A percentile compares a stretch with the other conserved stretches of the same genome.
Conservation (phyloP, 306 rosid genomes). For the Acacia acuminata region DNA sequence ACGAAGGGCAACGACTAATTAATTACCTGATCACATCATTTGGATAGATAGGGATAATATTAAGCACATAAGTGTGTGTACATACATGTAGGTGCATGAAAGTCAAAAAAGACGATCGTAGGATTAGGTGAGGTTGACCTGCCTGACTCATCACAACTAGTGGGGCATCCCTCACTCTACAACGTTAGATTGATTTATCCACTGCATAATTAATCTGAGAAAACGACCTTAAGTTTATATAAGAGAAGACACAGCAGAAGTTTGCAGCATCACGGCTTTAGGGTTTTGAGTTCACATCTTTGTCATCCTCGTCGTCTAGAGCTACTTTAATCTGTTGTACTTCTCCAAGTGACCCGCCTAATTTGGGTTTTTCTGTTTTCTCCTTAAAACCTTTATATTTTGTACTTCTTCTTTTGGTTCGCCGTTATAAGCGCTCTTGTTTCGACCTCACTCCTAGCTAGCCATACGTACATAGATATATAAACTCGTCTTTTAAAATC, state of each 20-base stretch:
- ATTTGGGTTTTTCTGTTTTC: slow-evolving; percentile 28
- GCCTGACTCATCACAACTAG: slow-evolving; percentile 3
- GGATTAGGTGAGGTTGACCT: slow-evolving; percentile 46
- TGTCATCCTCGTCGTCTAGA: slow-evolving; percentile 23
- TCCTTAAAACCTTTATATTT: slow-evolving; percentile 25
- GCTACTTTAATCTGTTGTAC: neutral
- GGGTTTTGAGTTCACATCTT: slow-evolving; percentile 28
- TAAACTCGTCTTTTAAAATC: neutral
- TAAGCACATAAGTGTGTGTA: neutral
- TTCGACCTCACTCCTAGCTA: neutral
- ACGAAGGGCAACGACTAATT: slow-evolving; percentile 6
- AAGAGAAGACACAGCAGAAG: slow-evolving; percentile 9
- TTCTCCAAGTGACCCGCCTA: slow-evolving; percentile 29
- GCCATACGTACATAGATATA: neutral
- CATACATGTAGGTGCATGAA: neutral
- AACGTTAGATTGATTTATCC: slow-evolving; percentile 14
- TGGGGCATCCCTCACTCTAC: neutral
- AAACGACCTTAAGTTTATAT: slow-evolving; percentile 12
- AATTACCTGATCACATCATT: slow-evolving; percentile 25
- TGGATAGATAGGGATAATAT: neutral
- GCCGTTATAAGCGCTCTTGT: neutral
- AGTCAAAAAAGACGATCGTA: slow-evolving; percentile 36
- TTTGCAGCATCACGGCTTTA: slow-evolving; percentile 25
- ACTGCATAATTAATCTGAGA: neutral
- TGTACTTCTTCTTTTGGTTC: slow-evolving; percentile 20